These are phyloP conservation scores for Lathyrus sativus DNA, from an alignment of 306 rosid species.

Conservation along the genomic window DNA sequence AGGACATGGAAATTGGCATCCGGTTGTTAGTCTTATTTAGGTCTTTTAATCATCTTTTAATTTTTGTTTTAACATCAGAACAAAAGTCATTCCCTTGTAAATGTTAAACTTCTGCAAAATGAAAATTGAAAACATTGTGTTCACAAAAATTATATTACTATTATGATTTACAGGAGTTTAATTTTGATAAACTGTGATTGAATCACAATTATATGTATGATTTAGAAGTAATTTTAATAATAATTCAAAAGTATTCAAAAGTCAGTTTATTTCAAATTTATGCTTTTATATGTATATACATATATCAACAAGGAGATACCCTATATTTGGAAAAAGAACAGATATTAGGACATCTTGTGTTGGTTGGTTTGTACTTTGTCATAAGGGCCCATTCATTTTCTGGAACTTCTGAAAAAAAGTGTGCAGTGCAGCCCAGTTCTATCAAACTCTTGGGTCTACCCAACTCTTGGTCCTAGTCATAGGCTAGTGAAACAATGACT, in stretches of 20 bases:
- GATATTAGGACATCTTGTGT: slow-evolving; percentile 27
- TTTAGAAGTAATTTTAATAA: too few relatives aligned
- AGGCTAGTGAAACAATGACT: slow-evolving; percentile 2
- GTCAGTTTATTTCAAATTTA: not conserved
- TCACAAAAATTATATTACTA: too few relatives aligned
- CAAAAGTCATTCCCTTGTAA: not conserved
- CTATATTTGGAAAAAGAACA: slow-evolving; percentile 22
- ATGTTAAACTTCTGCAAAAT: not conserved
- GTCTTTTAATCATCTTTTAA: slow-evolving; percentile 31
- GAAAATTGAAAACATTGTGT: not conserved
- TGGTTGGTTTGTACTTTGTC: slow-evolving; percentile 30
- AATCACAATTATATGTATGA: too few relatives aligned
- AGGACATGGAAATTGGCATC: slow-evolving; percentile 26
- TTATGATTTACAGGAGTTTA: too few relatives aligned
- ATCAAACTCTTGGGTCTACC: slow-evolving; percentile 41
- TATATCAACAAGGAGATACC: slow-evolving; percentile 17
- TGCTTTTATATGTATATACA: not conserved
- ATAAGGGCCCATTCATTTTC: slow-evolving; percentile 34
- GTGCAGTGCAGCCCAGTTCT: slow-evolving; percentile 36
- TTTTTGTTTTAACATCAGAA: slow-evolving; percentile 12
- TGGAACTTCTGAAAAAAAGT: slow-evolving; percentile 7
- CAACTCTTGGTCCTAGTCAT: slow-evolving; percentile 5
- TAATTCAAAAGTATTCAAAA: too few relatives aligned
- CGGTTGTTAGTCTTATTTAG: slow-evolving; percentile 22
- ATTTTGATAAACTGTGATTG: too few relatives aligned